These are phyloP conservation scores for Coemansia sp. DNA, from an alignment of 192 early-diverging fungal genomes.

Conservation along the genomic window DNA sequence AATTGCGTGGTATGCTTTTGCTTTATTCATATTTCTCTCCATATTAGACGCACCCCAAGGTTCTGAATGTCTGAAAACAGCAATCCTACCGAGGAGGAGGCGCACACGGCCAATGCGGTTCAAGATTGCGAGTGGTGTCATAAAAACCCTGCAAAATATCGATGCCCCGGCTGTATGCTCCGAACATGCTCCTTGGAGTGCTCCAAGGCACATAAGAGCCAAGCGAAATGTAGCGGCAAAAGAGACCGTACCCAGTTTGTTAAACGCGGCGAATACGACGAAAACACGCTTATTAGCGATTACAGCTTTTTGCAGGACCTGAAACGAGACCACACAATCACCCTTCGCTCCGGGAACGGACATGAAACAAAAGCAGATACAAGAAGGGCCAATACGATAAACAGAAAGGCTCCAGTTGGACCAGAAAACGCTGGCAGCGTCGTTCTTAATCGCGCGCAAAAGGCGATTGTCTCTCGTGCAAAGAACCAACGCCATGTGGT, in stretches of 20 bases:
- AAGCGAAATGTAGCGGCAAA: slow-evolving; percentile 61
- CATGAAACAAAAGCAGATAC: neutral
- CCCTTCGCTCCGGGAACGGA: slow-evolving; percentile 48
- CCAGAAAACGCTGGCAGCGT: slow-evolving; percentile 9
- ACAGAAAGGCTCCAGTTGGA: neutral
- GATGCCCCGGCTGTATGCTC: slow-evolving; percentile 65
- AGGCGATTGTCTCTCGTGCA: slow-evolving; percentile 16
- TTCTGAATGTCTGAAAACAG: neutral
- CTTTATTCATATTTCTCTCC: too few species aligned
- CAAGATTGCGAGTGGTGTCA: slow-evolving; percentile 54
- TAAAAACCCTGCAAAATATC: slow-evolving; percentile 57
- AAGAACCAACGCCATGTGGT: slow-evolving; percentile 23
- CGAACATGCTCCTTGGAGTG: slow-evolving; percentile 67
- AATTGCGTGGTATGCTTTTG: too few species aligned
- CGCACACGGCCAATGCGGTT: neutral
- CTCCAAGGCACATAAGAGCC: slow-evolving; percentile 63
- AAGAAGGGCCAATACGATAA: neutral
- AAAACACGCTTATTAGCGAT: slow-evolving; percentile 70
- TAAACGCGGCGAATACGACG: slow-evolving; percentile 58
- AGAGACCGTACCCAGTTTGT: slow-evolving; percentile 65
- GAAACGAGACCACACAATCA: slow-evolving; percentile 47
- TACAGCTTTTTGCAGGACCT: slow-evolving; percentile 70
- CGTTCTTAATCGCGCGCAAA: slow-evolving; percentile 17
- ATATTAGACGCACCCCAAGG: neutral
- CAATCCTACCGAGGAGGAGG: neutral